Evolutionary conservation across 495 filamentous ascomycete genomes (phyloP), one percentile per base, ranked within the genome.

Genomic region (Thermochaetoides thermophila): DNA sequence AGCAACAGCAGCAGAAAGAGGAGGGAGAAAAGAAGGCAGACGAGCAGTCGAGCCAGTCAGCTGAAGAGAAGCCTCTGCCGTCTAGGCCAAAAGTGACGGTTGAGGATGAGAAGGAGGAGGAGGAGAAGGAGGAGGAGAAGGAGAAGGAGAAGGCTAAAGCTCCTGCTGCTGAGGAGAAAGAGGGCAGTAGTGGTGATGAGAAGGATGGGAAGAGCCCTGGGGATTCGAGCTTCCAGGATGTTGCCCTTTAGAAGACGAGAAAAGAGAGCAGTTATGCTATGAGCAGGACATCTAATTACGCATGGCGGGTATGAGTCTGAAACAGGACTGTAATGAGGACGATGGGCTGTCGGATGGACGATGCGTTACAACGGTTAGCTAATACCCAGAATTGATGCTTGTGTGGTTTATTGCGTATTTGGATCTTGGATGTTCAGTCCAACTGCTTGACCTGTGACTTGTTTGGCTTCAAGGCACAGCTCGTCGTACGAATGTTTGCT

Each of bases 191-290:
- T 2, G 11, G 21, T 11, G 39, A 50, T 19, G 45, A 41, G 8
- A 59, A 46, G 37, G 55, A 53, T 9, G 59, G 52, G 12, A 60
- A 57, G 31, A 60, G 55, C 17, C 49, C 56, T 1, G 57, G 55
- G 4, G 56, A 60, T 12, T 63, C 61, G 5, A 63, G 61, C 27
- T 73, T 73, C 39, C 65, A 71, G 32, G 64, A 71, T 34, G 66
- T 73, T 22, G 61, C 56, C 18, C 57, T 73, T 31, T 72, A 55
- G 45, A 24, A 9, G 7, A 7, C 16, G 22, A 11, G 16, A 10
- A 9, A 13, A 4, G 25, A 15, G 8, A 19, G 21, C 21, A 24
- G 21, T 24, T 6, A 6, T 24, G 21, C 6, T 24, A n/a, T n/a
- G n/a, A n/a, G n/a, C n/a, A n/a, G n/a, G n/a, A n/a, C n/a, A n/a